Evolutionary conservation across 2,329 filamentous ascomycete species (phyloP).

Genomic region (Xylaria arbuscula): DNA sequence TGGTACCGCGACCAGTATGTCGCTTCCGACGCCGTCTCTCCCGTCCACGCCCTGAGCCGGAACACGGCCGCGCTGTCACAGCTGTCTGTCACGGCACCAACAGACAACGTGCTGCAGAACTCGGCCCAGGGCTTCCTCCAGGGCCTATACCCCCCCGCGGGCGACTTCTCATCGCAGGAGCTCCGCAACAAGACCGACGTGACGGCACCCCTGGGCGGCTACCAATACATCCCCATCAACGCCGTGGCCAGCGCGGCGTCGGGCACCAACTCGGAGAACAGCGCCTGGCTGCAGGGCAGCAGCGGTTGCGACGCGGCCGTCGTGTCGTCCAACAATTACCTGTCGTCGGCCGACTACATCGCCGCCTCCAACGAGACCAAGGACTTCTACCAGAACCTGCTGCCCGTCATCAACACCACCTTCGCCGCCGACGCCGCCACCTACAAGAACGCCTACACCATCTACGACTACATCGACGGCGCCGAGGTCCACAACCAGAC

Average conservation of each 20-base stretch:
- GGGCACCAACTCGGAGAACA: constrained; percentile 65
- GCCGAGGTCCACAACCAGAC: constrained; percentile 68
- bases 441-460: constrained; percentile 71
- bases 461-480: constrained; percentile 71
- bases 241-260: constrained; percentile 66
- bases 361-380: constrained; percentile 61
- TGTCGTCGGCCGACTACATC: constrained; percentile 60
- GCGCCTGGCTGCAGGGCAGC: constrained; percentile 68
- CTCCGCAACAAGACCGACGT: constrained; percentile 77
- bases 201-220: constrained; percentile 77
- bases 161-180: constrained; percentile 64
- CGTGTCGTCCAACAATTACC: constrained; percentile 66
- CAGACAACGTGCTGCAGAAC: constrained; percentile 81
- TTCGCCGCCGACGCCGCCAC: constrained; percentile 58
- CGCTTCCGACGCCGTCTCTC: constrained; percentile 64
- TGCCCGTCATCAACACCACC: constrained; percentile 66
- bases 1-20: constrained; percentile 86
- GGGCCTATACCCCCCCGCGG: constrained; percentile 84
- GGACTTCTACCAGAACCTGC: constrained; percentile 67
- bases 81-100: constrained; percentile 76
- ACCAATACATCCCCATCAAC: constrained; percentile 84
- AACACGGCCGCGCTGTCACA: constrained; percentile 76
- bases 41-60: constrained; percentile 74
- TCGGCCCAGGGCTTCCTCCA: constrained; percentile 85
- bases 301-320: constrained; percentile 67